A percentile compares a stretch with the other conserved stretches of the same genome.
Conservation (phyloP, 129 eudicot genomes). For the Sambucus nigra region DNA sequence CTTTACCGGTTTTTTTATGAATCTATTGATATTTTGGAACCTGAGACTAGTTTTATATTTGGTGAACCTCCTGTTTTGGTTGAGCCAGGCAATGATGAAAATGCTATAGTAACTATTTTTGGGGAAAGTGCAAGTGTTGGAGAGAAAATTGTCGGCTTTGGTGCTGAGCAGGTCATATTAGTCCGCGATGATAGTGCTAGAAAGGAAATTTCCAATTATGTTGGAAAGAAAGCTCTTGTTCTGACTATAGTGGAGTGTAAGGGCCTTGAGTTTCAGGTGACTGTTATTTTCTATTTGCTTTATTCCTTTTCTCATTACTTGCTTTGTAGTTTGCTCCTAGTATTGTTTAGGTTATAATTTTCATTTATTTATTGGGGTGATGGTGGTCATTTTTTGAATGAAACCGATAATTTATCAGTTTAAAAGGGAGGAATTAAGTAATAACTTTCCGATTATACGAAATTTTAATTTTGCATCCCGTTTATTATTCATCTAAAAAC, state of each 20-base stretch:
- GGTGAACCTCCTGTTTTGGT: slow-evolving; percentile 62
- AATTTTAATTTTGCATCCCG: too few species aligned
- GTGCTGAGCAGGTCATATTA: slow-evolving; percentile 83
- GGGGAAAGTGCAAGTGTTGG: slow-evolving; percentile 29
- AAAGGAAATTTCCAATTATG: slow-evolving; percentile 33
- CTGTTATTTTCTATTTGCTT: not conserved
- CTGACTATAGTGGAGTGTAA: slow-evolving; percentile 79
- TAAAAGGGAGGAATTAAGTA: too few species aligned
- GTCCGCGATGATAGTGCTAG: slow-evolving; percentile 63
- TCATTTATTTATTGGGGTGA: not conserved
- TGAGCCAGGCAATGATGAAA: slow-evolving; percentile 37
- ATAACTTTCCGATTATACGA: too few species aligned
- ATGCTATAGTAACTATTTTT: slow-evolving; percentile 44
- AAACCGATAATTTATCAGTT: too few species aligned
- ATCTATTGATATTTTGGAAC: slow-evolving; percentile 45
- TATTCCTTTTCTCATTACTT: not conserved
- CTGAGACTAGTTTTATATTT: slow-evolving; percentile 52
- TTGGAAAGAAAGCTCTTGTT: slow-evolving; percentile 68
- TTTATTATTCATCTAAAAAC: too few species aligned
- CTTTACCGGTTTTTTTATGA: slow-evolving; percentile 49
- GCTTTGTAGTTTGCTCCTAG: too few species aligned
- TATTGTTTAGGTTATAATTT: not conserved
- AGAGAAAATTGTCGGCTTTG: slow-evolving; percentile 55
- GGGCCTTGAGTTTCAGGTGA: slow-evolving; percentile 81
- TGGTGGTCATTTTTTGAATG: not conserved